Evolutionary conservation across 2,329 filamentous ascomycete species (phyloP).

Genomic region (Colletotrichum shisoi): DNA sequence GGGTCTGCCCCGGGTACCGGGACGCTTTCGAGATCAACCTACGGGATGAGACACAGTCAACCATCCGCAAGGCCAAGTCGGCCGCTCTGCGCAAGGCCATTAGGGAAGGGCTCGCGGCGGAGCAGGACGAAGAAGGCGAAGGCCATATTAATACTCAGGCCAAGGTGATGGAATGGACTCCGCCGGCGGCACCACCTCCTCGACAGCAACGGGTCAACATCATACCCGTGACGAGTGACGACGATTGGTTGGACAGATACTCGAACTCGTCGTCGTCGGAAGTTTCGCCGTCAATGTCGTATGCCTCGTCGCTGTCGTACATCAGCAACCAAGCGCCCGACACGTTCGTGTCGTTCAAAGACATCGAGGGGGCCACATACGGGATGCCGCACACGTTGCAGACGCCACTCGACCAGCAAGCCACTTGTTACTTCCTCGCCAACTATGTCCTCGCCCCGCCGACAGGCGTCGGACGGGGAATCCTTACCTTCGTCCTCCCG

Average conservation of each 20-base stretch:
- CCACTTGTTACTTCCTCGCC: conserved; percentile 42
- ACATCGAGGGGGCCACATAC: conserved; percentile 23
- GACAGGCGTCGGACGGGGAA: conserved; percentile 37
- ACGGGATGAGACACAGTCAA: conserved; percentile 39
- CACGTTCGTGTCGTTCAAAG: conserved; percentile 31
- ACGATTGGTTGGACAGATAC: conserved; percentile 34
- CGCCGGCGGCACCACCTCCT: conserved; percentile 22
- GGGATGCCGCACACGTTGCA: conserved; percentile 37
- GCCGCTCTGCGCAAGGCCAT: conserved; percentile 37
- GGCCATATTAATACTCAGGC: conserved; percentile 5
- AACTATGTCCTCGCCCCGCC: conserved; percentile 42
- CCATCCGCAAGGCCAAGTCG: conserved; percentile 40
- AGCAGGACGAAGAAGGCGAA: conserved; percentile 30
- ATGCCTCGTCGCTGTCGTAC: conserved; percentile 32
- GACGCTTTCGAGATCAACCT: conserved; percentile 41
- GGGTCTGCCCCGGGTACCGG: conserved; percentile 38
- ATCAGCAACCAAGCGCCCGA: conserved; percentile 33
- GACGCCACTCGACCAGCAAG: conserved; percentile 43
- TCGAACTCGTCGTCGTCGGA: conserved; percentile 30
- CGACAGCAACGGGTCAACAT: conserved; percentile 30
- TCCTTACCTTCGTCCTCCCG: conserved; percentile 42
- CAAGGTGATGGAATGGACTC: conserved; percentile 33
- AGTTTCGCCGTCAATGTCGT: conserved; percentile 36
- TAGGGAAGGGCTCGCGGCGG: conserved; percentile 31
- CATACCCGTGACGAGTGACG: conserved; percentile 21